Conservation (phyloP, 176 grass and related monocot genomes). For the Aechmea fasciata region DNA sequence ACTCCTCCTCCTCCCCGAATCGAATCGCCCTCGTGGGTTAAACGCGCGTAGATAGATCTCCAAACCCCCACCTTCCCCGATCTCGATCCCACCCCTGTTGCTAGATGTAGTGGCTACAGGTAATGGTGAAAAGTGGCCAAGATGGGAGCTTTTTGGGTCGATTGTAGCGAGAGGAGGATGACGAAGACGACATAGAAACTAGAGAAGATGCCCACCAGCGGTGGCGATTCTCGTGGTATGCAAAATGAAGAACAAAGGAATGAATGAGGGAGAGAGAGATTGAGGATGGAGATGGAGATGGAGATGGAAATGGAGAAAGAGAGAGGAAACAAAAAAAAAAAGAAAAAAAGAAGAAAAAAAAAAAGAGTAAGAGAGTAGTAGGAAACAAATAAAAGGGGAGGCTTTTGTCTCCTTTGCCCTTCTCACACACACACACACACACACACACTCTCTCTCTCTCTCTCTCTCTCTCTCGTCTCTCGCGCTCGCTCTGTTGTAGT, state of each 20-base stretch:
- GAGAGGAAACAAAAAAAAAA: too few relatives aligned
- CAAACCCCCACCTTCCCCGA: not conserved
- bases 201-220: not conserved
- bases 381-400: conserved; percentile 28
- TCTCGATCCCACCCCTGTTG: not conserved
- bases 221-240: conserved; percentile 4
- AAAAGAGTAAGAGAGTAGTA: conserved; percentile 12
- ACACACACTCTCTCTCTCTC: not conserved
- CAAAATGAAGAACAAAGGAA: not conserved
- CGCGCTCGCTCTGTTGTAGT: too few relatives aligned
- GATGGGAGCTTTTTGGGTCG: not conserved
- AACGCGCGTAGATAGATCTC: too few relatives aligned
- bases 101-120: not conserved
- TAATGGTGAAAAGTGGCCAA: not conserved
- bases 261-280: conserved; percentile 17
- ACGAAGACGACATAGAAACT: not conserved
- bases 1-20: too few relatives aligned
- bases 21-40: too few relatives aligned
- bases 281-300: conserved; percentile 30
- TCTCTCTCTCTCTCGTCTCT: not conserved
- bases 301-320: conserved; percentile 22
- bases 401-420: not conserved
- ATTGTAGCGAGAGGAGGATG: not conserved
- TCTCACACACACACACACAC: not conserved
- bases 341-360: too few relatives aligned